Evolutionary conservation across 2,329 filamentous ascomycete species (phyloP), one percentile per base, ranked within the genome.

Genomic region (Colletotrichum tofieldiae): DNA sequence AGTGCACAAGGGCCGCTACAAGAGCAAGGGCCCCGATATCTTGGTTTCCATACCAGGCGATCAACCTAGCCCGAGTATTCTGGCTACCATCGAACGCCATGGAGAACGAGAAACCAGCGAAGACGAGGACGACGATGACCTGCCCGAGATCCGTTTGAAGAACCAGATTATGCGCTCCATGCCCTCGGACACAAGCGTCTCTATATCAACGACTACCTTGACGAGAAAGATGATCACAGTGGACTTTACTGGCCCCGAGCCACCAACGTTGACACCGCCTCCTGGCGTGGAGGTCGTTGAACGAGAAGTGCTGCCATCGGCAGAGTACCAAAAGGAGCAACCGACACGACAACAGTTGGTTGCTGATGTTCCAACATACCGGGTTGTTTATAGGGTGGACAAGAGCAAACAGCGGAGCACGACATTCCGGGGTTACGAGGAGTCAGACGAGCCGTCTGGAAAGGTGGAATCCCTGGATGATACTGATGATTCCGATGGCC

Each of bases 211-310:
- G 7, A 86, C 87, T 3, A 89, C 89, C 0, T 86, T 86, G 1
- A 91, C 88, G 1, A 89, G 87, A 9, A 91, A 91, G 73, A 92
- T 85, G 18, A 90, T 92, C 75, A 91, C 90, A 0, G 89, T 92
- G 3, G 89, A 92, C 65, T 86, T 93, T 47, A 86, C 86, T 18
- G 89, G 89, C 0, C 82, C 86, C 5, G 82, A 85, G 26, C 82
- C 86, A 6, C 83, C 88, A 3, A 83, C 86, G 1, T 80, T 92
- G 2, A 82, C 86, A 1, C 87, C 89, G 1, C 87, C 90, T 0
- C 87, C 89, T 0, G 89, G 90, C 0, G 85, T 91, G 12, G 89
- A 91, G 76, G 82, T 92, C 11, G 81, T 92, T 20, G 88, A 90
- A 85, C 88, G 71, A 84, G 81, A 80, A 77, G 87, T 86, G 23